Conservation (phyloP, 768 basidiomycete species). For the Kwoniella mangroviensis region DNA sequence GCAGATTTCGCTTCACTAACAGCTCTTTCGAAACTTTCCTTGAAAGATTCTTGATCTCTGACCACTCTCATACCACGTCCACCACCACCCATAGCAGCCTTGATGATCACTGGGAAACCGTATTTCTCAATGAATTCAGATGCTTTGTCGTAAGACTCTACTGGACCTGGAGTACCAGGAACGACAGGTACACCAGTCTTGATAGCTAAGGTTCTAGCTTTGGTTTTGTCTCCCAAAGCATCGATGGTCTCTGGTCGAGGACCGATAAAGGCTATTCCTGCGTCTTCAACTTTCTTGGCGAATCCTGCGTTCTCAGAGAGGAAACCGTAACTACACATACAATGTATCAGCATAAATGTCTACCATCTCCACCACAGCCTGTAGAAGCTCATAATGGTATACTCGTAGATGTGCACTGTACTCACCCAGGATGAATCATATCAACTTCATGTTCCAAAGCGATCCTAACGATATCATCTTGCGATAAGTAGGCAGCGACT, state of each 20-base stretch:
- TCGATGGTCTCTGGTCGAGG: conserved; percentile 96
- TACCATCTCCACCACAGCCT: neutral
- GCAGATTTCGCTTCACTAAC: conserved; percentile 94
- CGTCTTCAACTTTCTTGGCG: conserved; percentile 96
- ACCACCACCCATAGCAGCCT: conserved; percentile 98
- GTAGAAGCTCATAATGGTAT: neutral
- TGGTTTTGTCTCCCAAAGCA: conserved; percentile 97
- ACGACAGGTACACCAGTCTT: conserved; percentile 92
- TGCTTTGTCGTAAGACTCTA: conserved; percentile 76
- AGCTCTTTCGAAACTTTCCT: conserved; percentile 85
- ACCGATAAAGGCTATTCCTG: conserved; percentile 95
- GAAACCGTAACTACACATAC: conserved; percentile 80
- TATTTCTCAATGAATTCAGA: conserved; percentile 90
- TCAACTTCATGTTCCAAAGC: conserved; percentile 98
- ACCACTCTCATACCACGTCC: conserved; percentile 99
- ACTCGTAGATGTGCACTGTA: conserved; percentile 6
- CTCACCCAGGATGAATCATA: conserved; percentile 98
- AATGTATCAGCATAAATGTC: neutral
- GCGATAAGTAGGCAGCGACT: conserved; percentile 94
- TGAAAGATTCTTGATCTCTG: conserved; percentile 87
- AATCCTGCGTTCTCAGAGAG: conserved; percentile 95
- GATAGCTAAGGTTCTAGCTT: conserved; percentile 81
- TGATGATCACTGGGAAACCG: conserved; percentile 99
- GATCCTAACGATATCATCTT: conserved; percentile 94
- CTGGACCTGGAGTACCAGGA: conserved; percentile 96